Evolutionary conservation across 2,329 filamentous ascomycete genomes (phyloP), one percentile per base, ranked within the genome.

Genomic region (Diaporthe sp.): DNA sequence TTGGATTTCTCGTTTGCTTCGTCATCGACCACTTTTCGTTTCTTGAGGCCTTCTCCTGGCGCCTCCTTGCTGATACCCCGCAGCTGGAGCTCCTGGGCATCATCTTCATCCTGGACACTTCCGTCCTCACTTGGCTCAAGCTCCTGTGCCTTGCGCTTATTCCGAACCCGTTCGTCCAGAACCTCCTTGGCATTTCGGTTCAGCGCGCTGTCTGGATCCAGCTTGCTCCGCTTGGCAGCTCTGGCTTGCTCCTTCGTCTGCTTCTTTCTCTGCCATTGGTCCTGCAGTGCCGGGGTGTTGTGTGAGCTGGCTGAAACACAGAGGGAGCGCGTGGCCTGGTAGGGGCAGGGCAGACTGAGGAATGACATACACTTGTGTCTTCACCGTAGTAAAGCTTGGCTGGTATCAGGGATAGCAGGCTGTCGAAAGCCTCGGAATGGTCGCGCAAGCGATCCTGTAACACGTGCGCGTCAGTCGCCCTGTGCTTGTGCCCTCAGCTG

Each of bases 251-350:
- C 94, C 83, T 98, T 98, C 70, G 95, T 96, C 86, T 98, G 96
- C 88, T 98, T 98, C 86, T 97, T 98, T 82, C 93, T 93, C 84
- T 93, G 92, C 95, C 95, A 98, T 92, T 98, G 95, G 81, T 97
- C 94, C 95, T 98, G 81, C 77, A 79, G 70, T 72, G 61, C 28
- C 53, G 37, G 28, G 15, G 12, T 44, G 31, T 25, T 57, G 77
- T 79, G 80, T 70, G 46, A 49, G 53, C 72, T 62, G 55, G 31
- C 15, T 37, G 31, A 42, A 53, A 68, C 34, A 39, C 7, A 55
- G n/a, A 7, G 12, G 19, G 51, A 19, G 39, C 12, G 49, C 22
- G 46, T 57, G 57, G 31, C 65, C 39, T 44, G 5, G 44, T 19
- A 60, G 28, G 6, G 37, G 34, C 15, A 44, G n/a, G 28, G 22